A percentile compares a stretch with the other conserved stretches of the same genome.
Conservation (phyloP, 2,329 filamentous ascomycete genomes). For the Rutstroemia sydowiana region DNA sequence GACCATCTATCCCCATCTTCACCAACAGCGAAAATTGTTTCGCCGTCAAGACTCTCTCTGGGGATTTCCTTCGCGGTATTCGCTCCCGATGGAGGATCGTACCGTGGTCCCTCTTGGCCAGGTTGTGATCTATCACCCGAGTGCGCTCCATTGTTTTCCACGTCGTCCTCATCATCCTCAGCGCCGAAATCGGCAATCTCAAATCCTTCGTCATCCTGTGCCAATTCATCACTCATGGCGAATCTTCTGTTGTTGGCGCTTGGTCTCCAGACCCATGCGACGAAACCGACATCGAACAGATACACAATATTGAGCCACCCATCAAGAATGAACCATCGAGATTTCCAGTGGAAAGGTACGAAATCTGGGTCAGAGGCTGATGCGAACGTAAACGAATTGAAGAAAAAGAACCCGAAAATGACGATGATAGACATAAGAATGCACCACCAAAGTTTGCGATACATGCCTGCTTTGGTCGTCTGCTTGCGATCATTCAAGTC, state of each 20-base stretch:
- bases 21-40: slow-evolving; percentile 93
- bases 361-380: slow-evolving; percentile 79
- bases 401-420: slow-evolving; percentile 97
- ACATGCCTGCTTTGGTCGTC: slow-evolving; percentile 89
- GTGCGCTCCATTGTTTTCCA: slow-evolving; percentile 30
- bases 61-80: slow-evolving; percentile 33
- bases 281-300: slow-evolving; percentile 83
- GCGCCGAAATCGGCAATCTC: slow-evolving; percentile 88
- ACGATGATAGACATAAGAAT: slow-evolving; percentile 87
- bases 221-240: slow-evolving; percentile 98
- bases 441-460: slow-evolving; percentile 97
- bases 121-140: slow-evolving; percentile 42
- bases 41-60: slow-evolving; percentile 67
- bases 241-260: slow-evolving; percentile 96
- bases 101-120: slow-evolving; percentile 29
- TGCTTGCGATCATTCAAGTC: slow-evolving; percentile 93
- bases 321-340: slow-evolving; percentile 92
- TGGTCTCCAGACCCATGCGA: slow-evolving; percentile 93
- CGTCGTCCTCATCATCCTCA: slow-evolving; percentile 54
- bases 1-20: slow-evolving; percentile 78
- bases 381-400: slow-evolving; percentile 94
- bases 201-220: slow-evolving; percentile 97
- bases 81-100: slow-evolving; percentile 27
- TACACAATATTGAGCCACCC: slow-evolving; percentile 98
- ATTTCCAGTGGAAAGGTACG: slow-evolving; percentile 95